Evolutionary conservation across 768 basidiomycete genomes (phyloP).

Genomic region (Grammothele lineata): DNA sequence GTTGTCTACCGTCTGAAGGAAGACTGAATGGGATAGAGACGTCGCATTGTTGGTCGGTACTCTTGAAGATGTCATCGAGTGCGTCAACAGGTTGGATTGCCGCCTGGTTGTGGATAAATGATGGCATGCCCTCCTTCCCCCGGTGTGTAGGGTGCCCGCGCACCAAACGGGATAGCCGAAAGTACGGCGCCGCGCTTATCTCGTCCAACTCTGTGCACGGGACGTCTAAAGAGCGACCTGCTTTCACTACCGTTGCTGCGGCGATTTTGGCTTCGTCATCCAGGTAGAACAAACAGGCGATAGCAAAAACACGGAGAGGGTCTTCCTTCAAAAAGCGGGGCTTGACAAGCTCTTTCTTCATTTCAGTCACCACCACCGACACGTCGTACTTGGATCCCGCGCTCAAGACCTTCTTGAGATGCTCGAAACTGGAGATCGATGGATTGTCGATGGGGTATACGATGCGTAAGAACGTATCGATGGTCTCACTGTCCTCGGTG

Average conservation of each 20-base stretch:
- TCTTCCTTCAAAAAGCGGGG: conserved; percentile 13
- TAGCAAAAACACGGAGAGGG: conserved; percentile 29
- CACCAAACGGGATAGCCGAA: no score
- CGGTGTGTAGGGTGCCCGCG: no score
- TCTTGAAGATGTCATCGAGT: no score
- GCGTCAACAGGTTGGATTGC: no score
- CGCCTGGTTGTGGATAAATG: no score
- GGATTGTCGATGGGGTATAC: conserved; percentile 29
- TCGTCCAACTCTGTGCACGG: not conserved
- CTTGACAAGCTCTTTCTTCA: not conserved
- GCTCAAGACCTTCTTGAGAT: conserved; percentile 8
- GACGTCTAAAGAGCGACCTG: not conserved
- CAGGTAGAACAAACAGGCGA: conserved; percentile 30
- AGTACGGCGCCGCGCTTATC: not conserved
- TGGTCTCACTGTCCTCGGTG: conserved; percentile 22
- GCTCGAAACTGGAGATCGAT: not conserved
- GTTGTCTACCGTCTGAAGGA: no score
- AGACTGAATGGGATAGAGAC: no score
- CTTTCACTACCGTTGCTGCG: not conserved
- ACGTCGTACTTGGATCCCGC: conserved; percentile 23
- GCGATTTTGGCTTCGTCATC: conserved; percentile 41
- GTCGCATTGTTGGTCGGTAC: no score
- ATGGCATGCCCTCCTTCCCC: no score
- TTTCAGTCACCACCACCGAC: conserved; percentile 27
- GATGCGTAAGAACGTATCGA: conserved; percentile 31